Evolutionary conservation across 2,329 filamentous ascomycete species (phyloP).

Genomic region (Paraphaeosphaeria minitans): DNA sequence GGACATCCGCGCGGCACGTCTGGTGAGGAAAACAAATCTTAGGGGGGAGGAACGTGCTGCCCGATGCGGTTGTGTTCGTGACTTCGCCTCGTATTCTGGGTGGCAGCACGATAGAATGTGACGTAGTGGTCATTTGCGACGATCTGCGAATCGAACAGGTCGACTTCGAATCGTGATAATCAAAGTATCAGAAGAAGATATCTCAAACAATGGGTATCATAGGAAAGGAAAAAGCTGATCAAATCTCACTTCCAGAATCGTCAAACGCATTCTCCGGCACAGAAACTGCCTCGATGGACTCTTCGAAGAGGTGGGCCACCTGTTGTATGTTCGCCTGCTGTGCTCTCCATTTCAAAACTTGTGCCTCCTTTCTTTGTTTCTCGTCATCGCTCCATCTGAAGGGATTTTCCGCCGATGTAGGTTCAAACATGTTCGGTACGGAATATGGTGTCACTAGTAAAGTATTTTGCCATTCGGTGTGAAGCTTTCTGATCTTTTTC

Average conservation of each 20-base stretch:
- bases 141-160: too few relatives aligned
- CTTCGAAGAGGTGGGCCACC: slow-evolving; percentile 22
- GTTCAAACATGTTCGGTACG: neutral
- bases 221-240: neutral
- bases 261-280: slow-evolving; percentile 37
- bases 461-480: slow-evolving; percentile 26
- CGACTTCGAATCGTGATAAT: neutral
- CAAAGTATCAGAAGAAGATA: neutral
- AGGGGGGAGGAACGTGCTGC: neutral
- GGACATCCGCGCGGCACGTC: neutral
- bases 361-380: slow-evolving; percentile 15
- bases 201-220: neutral
- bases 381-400: slow-evolving; percentile 32
- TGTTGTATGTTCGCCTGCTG: slow-evolving; percentile 26
- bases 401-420: slow-evolving; percentile 20
- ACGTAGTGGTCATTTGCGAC: too few relatives aligned
- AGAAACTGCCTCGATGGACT: slow-evolving; percentile 26
- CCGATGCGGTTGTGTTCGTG: neutral
- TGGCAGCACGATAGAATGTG: too few relatives aligned
- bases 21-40: neutral
- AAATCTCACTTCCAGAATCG: slow-evolving; percentile 21
- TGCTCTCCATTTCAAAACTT: slow-evolving; percentile 30
- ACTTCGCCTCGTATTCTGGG: neutral
- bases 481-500: slow-evolving; percentile 8
- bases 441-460: neutral